phyloP scores from a whole-genome alignment of 331 rosid genomes.

The Quercus tomentella region DNA sequence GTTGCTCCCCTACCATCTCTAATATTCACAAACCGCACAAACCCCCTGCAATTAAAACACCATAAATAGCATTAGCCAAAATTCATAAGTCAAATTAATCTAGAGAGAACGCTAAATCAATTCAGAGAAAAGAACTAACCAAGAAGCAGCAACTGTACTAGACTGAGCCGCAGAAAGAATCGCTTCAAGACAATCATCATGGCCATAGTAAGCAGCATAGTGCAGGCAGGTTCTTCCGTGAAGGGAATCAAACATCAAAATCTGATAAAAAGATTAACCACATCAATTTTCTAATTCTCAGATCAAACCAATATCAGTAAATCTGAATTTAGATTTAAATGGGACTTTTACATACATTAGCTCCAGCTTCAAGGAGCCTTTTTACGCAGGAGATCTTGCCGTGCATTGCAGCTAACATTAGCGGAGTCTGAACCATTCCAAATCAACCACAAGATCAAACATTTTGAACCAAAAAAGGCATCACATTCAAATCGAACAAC shows the following conservation, averaged over 20 bases:
- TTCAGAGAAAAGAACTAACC: constrained; percentile 39
- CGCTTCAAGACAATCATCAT: constrained; percentile 69
- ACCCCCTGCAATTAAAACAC: constrained; percentile 59
- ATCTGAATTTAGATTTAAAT: background rate
- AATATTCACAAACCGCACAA: constrained; percentile 80
- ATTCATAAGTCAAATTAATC: background rate
- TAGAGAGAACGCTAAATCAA: background rate
- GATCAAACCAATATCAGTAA: background rate
- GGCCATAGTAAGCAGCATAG: constrained; percentile 84
- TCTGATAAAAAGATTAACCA: constrained; percentile 36
- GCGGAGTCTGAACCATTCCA: constrained; percentile 66
- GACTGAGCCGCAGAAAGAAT: constrained; percentile 75
- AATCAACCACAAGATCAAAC: background rate
- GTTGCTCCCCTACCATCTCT: constrained; percentile 87
- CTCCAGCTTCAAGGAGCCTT: constrained; percentile 80
- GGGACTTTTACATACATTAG: constrained; percentile 53
- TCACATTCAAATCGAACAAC: background rate
- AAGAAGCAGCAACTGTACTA: constrained; percentile 79
- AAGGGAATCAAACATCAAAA: constrained; percentile 83
- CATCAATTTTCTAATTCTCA: constrained; percentile 5
- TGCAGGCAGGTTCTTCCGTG: constrained; percentile 89
- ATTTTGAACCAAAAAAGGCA: background rate
- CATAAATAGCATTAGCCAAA: constrained; percentile 1
- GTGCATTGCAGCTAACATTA: constrained; percentile 93
- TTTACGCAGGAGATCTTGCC: constrained; percentile 68